Conservation (phyloP, 495 filamentous ascomycete species). For the Pyrenula massariospora region DNA sequence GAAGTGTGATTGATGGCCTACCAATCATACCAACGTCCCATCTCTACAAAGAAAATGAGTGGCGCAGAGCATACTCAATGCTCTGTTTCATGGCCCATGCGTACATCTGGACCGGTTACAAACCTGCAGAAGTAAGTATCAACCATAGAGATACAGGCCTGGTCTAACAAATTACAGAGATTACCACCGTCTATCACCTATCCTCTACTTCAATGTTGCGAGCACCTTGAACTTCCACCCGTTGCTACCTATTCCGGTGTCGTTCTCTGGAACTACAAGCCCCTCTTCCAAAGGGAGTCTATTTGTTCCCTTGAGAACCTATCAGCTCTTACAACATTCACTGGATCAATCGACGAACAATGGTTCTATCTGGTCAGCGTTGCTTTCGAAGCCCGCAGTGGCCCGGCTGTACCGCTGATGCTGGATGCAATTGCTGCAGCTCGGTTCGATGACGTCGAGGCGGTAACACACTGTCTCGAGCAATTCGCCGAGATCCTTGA, state of each 20-base stretch:
- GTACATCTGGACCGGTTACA: slow-evolving; percentile 90
- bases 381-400: slow-evolving; percentile 88
- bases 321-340: slow-evolving; percentile 76
- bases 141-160: neutral
- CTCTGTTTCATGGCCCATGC: slow-evolving; percentile 82
- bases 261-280: slow-evolving; percentile 92
- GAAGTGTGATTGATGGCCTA: slow-evolving; percentile 62
- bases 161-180: slow-evolving; percentile 32
- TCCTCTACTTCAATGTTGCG: slow-evolving; percentile 67
- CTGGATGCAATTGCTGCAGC: slow-evolving; percentile 77
- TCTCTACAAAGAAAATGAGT: slow-evolving; percentile 73
- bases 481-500: slow-evolving; percentile 78
- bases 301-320: slow-evolving; percentile 78
- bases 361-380: slow-evolving; percentile 97
- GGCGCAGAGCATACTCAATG: slow-evolving; percentile 81
- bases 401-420: slow-evolving; percentile 80
- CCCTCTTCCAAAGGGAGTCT: slow-evolving; percentile 68
- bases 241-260: slow-evolving; percentile 92
- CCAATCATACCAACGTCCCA: slow-evolving; percentile 71
- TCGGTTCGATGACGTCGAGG: slow-evolving; percentile 50
- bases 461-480: slow-evolving; percentile 64
- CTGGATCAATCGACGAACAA: slow-evolving; percentile 91
- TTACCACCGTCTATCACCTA: slow-evolving; percentile 77
- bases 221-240: slow-evolving; percentile 74
- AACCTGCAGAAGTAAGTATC: slow-evolving; percentile 55